Evolutionary conservation across 768 basidiomycete species (phyloP).

Genomic region (Boletus rubropictus): DNA sequence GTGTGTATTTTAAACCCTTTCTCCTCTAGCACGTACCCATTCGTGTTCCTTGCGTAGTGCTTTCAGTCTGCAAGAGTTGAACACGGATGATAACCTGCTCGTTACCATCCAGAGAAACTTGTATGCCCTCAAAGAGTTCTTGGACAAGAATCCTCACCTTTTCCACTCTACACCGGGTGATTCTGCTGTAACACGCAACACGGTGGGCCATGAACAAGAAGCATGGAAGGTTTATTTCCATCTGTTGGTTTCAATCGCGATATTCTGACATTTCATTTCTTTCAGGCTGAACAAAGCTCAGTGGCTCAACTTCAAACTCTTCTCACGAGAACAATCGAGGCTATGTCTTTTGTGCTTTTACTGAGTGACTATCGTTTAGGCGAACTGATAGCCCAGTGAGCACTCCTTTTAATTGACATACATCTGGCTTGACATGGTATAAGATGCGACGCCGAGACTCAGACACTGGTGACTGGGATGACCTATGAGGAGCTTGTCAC

Average conservation of each 20-base stretch:
- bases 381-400: constrained; percentile 78
- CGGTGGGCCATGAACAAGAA: constrained; percentile 67
- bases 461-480: constrained; percentile 60
- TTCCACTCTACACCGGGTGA: constrained; percentile 81
- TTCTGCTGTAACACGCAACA: constrained; percentile 46
- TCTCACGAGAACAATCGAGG: constrained; percentile 84
- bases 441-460: constrained; percentile 70
- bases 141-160: constrained; percentile 77
- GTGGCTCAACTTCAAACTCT: constrained; percentile 73
- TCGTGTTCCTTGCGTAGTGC: constrained; percentile 28
- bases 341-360: constrained; percentile 87
- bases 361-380: constrained; percentile 87
- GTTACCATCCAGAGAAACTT: constrained; percentile 77
- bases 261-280: constrained; percentile 12
- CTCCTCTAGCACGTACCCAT: neutral
- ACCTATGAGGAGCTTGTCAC: constrained; percentile 88
- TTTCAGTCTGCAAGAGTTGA: constrained; percentile 48
- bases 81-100: constrained; percentile 56
- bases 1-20: constrained; percentile 34
- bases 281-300: constrained; percentile 74
- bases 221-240: constrained; percentile 69
- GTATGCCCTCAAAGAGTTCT: constrained; percentile 65
- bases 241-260: neutral
- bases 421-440: constrained; percentile 5
- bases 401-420: constrained; percentile 8